Base-by-base conservation (phyloP, 2,329 filamentous ascomycete genomes). In the Stagonosporopsis chrysanthemi region DNA sequence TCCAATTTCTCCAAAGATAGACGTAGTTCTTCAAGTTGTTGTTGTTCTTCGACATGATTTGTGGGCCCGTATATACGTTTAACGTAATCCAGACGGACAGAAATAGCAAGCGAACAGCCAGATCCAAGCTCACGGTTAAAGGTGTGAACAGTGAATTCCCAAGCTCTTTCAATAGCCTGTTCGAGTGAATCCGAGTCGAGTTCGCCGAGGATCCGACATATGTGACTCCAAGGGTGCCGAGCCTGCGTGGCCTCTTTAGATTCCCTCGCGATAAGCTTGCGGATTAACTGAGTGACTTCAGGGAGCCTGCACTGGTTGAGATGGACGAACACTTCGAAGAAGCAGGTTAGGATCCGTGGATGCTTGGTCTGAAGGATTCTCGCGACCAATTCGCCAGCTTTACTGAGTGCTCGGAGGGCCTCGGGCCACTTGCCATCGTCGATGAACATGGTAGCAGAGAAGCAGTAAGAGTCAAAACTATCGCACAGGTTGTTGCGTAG, bases 1-100 rank as follows among this genome's bases (percentile, higher is more conserved):
- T n/a, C 23, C n/a, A n/a, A n/a, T 29, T 38, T 29, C 11, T 44
- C 15, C 9, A 14, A 19, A 59, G 44, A n/a, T 40, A 45, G 38
- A n/a, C n/a, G n/a, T 33, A 40, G 52, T 36, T 49, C 26, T 55
- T 28, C 35, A 28, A 59, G 53, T 33, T 38, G 33, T 38, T 41
- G 29, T 59, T 43, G 28, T 54, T 52, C 38, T 36, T 46, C n/a
- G 31, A 42, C 4, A 42, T 42, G 4, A 26, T 26, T 23, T 42
- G 39, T 42, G 26, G 19, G 11, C 15, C 39, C 39, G 39, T 6
- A 42, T 26, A 42, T 23, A 12, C 39, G 39, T 12, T 42, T 42
- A 6, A 42, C 26, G 39, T 42, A 42, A 42, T 42, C 39, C 22
- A 42, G 39, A 28, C 39, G 39, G 26, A 42, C 5, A 42, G 39